A percentile compares a stretch with the other conserved stretches of the same genome.
Conservation (phyloP, 1,284 basidiomycete genomes). For the Inonotus hispidus region DNA sequence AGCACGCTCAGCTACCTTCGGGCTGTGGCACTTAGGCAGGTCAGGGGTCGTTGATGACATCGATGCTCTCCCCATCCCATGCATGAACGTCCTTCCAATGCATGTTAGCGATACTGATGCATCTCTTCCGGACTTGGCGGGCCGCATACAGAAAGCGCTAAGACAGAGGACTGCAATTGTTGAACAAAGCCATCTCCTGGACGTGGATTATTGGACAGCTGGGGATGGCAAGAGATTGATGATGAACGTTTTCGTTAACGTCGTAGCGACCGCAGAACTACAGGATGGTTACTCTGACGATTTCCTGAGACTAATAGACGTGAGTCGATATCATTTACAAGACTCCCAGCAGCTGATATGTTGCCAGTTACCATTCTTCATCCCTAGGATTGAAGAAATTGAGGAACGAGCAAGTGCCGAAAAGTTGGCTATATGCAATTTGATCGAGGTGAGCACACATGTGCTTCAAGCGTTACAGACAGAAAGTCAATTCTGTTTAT, state of each 20-base stretch:
- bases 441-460: constrained; percentile 25
- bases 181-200: constrained; percentile 37
- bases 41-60: constrained; percentile 32
- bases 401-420: constrained; percentile 19
- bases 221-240: constrained; percentile 29
- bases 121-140: not conserved
- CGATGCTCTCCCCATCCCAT: constrained; percentile 38
- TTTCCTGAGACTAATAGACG: constrained; percentile 10
- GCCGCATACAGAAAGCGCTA: constrained; percentile 33
- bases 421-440: constrained; percentile 22
- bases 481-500: constrained; percentile 23
- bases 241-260: constrained; percentile 43
- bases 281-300: constrained; percentile 11
- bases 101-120: constrained; percentile 26
- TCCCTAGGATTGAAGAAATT: constrained; percentile 23
- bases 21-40: constrained; percentile 44
- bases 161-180: constrained; percentile 34
- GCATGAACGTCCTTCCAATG: constrained; percentile 44
- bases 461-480: not conserved
- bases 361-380: constrained; percentile 30
- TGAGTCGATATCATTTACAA: constrained; percentile 13
- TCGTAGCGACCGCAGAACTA: constrained; percentile 32
- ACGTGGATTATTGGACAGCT: constrained; percentile 34
- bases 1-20: constrained; percentile 33
- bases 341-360: constrained; percentile 13